Conservation (phyloP, 306 rosid species). For the Glycyrrhiza uralensis region DNA sequence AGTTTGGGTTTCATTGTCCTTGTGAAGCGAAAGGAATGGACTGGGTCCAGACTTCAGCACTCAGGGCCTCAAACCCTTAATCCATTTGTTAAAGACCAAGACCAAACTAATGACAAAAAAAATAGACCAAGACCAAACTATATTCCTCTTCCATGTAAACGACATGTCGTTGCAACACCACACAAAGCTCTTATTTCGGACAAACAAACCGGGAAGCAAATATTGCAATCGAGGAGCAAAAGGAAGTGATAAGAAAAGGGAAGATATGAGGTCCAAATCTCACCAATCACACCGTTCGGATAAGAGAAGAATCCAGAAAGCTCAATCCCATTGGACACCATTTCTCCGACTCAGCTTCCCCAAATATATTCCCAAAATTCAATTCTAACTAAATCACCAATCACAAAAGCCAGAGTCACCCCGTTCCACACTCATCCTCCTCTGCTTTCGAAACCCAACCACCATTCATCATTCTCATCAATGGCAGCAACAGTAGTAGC, state of each 20-base stretch:
- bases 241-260: constrained; percentile 61
- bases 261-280: constrained; percentile 49
- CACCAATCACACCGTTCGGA: constrained; percentile 36
- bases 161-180: not conserved
- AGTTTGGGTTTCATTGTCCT: too few relatives aligned
- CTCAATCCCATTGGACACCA: constrained; percentile 52
- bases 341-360: constrained; percentile 29
- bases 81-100: too few relatives aligned
- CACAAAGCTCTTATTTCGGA: too few relatives aligned
- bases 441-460: too few relatives aligned
- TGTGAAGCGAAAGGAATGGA: not conserved
- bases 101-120: too few relatives aligned
- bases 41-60: not conserved
- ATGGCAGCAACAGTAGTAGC: constrained; percentile 89
- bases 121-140: too few relatives aligned
- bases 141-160: not conserved
- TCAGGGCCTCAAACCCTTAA: not conserved
- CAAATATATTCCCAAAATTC: constrained; percentile 31
- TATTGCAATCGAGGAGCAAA: not conserved
- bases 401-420: not conserved
- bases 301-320: constrained; percentile 66
- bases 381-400: not conserved
- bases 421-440: too few relatives aligned
- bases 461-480: constrained; percentile 11
- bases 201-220: not conserved